Evolutionary conservation across 2,329 filamentous ascomycete genomes (phyloP).

Genomic region (Aureobasidium subglaciale): DNA sequence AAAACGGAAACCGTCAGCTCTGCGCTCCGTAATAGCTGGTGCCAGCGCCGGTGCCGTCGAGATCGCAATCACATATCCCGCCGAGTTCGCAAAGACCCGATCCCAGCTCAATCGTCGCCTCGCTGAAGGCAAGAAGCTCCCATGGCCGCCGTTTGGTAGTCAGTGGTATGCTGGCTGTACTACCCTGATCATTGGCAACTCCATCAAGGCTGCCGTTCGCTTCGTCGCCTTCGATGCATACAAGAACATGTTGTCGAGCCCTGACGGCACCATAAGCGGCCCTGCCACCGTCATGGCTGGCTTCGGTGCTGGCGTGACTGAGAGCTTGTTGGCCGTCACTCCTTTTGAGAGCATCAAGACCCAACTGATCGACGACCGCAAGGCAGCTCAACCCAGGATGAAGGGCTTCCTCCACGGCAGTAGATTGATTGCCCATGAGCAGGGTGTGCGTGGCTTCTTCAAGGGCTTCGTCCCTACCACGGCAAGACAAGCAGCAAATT

Average conservation of each 20-base stretch:
- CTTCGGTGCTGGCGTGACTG: constrained; percentile 89
- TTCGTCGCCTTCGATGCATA: constrained; percentile 97
- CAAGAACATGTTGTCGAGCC: constrained; percentile 73
- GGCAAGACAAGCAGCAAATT: constrained; percentile 89
- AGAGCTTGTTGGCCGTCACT: constrained; percentile 87
- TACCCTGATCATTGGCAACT: constrained; percentile 93
- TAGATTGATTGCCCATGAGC: constrained; percentile 76
- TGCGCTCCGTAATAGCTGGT: constrained; percentile 87
- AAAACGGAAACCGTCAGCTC: constrained; percentile 58
- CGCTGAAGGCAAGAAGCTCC: constrained; percentile 74
- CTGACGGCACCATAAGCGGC: constrained; percentile 80
- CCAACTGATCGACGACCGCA: constrained; percentile 94
- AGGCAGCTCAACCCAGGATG: constrained; percentile 76
- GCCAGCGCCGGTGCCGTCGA: constrained; percentile 91
- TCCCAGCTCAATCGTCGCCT: constrained; percentile 86
- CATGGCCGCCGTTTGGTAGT: constrained; percentile 85
- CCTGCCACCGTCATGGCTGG: constrained; percentile 87
- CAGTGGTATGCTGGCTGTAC: constrained; percentile 99
- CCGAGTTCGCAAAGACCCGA: constrained; percentile 93
- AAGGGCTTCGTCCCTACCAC: constrained; percentile 95
- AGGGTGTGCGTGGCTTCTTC: constrained; percentile 88
- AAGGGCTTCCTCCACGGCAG: constrained; percentile 87
- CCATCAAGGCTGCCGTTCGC: constrained; percentile 88
- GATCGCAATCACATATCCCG: constrained; percentile 91
- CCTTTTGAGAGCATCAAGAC: constrained; percentile 99